Conservation (phyloP, 306 rosid species). For the Vachellia collinsii region DNA sequence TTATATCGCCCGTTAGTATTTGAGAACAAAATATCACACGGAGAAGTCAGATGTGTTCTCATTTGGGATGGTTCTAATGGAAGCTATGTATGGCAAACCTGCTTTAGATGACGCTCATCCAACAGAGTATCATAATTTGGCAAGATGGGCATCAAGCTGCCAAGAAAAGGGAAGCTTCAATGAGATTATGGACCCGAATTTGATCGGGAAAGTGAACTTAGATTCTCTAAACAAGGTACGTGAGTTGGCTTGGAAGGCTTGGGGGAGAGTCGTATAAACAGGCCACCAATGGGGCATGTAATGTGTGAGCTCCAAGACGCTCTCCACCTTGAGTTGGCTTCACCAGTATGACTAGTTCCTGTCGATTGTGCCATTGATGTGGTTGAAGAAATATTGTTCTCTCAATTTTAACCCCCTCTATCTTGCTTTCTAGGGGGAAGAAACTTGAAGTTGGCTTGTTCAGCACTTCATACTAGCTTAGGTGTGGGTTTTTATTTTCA, state of each 20-base stretch:
- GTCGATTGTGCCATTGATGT: neutral
- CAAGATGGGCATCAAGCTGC: slow-evolving; percentile 44
- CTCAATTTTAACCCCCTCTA: no score
- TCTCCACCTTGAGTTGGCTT: slow-evolving; percentile 34
- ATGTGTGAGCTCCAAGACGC: slow-evolving; percentile 33
- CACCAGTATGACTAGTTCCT: neutral
- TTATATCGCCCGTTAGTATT: slow-evolving; percentile 92
- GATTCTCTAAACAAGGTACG: slow-evolving; percentile 34
- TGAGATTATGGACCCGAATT: slow-evolving; percentile 81
- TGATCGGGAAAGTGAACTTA: slow-evolving; percentile 71
- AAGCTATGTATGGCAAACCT: slow-evolving; percentile 61
- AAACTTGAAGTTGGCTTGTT: no score
- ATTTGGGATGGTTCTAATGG: slow-evolving; percentile 91
- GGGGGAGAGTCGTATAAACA: neutral
- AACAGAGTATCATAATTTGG: slow-evolving; percentile 35
- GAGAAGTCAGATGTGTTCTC: slow-evolving; percentile 97
- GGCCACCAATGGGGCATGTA: slow-evolving; percentile 36
- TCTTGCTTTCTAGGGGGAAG: no score
- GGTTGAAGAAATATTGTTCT: neutral
- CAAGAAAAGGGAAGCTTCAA: slow-evolving; percentile 64
- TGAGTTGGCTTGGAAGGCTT: slow-evolving; percentile 30
- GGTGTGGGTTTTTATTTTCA: no score
- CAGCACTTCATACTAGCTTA: no score
- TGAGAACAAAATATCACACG: slow-evolving; percentile 69
- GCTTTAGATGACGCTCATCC: slow-evolving; percentile 67